These are phyloP conservation scores for Amaranthus tricolor DNA, from an alignment of 179 eudicot genomes.

Conservation along the genomic window DNA sequence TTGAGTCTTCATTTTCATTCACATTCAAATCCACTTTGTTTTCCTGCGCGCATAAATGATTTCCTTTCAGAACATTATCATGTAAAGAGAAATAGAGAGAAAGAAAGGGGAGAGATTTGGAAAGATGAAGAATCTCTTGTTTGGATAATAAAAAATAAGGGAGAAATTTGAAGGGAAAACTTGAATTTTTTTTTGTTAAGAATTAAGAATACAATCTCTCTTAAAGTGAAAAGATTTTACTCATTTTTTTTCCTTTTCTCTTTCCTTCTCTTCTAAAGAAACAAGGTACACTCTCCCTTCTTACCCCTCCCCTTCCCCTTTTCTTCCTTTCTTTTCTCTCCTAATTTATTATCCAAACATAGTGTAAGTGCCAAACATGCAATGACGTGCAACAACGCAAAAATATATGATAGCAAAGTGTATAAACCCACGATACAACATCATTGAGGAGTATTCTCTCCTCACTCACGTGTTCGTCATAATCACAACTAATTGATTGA, in stretches of 20 bases:
- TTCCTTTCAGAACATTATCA: background rate
- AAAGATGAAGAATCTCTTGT: too few species aligned
- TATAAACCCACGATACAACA: background rate
- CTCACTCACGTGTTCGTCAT: background rate
- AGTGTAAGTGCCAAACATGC: background rate
- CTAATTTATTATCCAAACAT: too few species aligned
- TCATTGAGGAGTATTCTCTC: background rate
- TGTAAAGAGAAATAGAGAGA: too few species aligned
- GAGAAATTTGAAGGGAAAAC: too few species aligned
- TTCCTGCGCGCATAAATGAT: conserved; percentile 28
- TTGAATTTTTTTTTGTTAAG: too few species aligned
- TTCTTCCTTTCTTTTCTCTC: too few species aligned
- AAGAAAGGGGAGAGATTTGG: too few species aligned
- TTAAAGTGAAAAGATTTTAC: background rate
- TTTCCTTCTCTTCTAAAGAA: too few species aligned
- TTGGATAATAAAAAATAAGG: too few species aligned
- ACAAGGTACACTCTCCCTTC: too few species aligned
- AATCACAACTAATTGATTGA: background rate
- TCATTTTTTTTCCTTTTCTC: too few species aligned
- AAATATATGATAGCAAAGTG: background rate
- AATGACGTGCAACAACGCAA: background rate
- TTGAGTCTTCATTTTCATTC: conserved; percentile 23
- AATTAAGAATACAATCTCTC: background rate
- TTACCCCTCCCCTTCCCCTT: too few species aligned
- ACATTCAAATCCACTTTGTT: conserved; percentile 14